Percentiles rank a stretch among this genome's conserved stretches.
Conservation (phyloP, 768 basidiomycete genomes). For the Tylopilus subfusipes region DNA sequence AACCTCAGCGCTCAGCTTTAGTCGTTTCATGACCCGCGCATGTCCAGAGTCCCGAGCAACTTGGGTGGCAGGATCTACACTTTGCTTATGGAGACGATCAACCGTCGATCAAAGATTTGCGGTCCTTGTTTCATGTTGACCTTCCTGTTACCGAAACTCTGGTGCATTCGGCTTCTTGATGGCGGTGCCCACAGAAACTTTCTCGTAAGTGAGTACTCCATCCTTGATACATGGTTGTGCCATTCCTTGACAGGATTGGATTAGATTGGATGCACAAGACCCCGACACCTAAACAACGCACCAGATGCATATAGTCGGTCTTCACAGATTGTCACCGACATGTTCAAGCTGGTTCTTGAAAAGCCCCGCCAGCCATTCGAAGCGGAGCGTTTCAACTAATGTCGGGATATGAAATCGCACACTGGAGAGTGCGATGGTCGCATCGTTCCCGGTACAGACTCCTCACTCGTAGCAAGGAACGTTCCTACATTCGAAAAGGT, state of each 20-base stretch:
- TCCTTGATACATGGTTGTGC: no score
- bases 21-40: background rate
- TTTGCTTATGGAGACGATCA: background rate
- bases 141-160: no score
- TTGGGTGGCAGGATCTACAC: constrained; percentile 4
- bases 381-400: constrained; percentile 6
- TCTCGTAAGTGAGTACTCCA: background rate
- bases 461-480: background rate
- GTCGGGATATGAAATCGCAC: constrained; percentile 17
- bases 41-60: background rate
- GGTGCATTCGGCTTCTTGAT: background rate
- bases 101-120: constrained; percentile 16
- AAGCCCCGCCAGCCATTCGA: constrained; percentile 1
- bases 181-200: background rate
- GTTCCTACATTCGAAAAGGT: background rate
- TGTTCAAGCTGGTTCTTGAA: background rate
- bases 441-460: background rate
- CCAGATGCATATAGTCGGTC: background rate
- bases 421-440: background rate
- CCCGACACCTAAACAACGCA: background rate
- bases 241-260: background rate
- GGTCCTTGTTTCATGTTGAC: background rate
- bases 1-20: background rate
- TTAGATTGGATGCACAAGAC: background rate
- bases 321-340: background rate